phyloP scores from a whole-genome alignment of 2,329 filamentous ascomycete genomes.

The Biscogniauxia marginata region DNA sequence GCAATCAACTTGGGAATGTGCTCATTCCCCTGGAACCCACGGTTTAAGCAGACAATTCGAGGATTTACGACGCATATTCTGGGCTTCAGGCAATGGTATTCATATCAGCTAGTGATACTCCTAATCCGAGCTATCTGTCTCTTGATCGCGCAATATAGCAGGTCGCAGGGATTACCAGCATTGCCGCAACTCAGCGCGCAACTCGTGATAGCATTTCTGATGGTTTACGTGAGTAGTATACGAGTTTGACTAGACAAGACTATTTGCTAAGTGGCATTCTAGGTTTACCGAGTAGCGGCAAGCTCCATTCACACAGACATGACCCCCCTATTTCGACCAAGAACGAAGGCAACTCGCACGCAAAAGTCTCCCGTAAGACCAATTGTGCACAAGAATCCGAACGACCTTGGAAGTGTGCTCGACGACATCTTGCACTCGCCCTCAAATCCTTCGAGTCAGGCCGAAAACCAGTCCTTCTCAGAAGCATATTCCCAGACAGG shows the following conservation, averaged over 20 bases:
- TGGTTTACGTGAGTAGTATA: slow-evolving; percentile 50
- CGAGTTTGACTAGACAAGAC: neutral
- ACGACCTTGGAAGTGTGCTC: slow-evolving; percentile 26
- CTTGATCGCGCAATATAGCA: slow-evolving; percentile 40
- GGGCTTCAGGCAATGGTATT: slow-evolving; percentile 65
- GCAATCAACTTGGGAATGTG: slow-evolving; percentile 49
- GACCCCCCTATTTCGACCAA: slow-evolving; percentile 49
- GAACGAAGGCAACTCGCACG: slow-evolving; percentile 21
- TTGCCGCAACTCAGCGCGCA: slow-evolving; percentile 53
- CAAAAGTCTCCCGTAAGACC: slow-evolving; percentile 19
- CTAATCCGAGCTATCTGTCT: slow-evolving; percentile 52
- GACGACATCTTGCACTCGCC: slow-evolving; percentile 28
- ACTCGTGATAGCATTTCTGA: slow-evolving; percentile 50
- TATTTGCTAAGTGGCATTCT: slow-evolving; percentile 20
- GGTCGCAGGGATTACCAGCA: slow-evolving; percentile 36
- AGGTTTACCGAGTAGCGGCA: slow-evolving; percentile 47
- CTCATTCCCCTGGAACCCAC: slow-evolving; percentile 68
- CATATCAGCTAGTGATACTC: slow-evolving; percentile 60
- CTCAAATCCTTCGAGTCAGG: neutral
- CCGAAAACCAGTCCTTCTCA: neutral
- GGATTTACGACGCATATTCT: slow-evolving; percentile 59
- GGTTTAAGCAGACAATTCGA: slow-evolving; percentile 57
- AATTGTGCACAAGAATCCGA: slow-evolving; percentile 35
- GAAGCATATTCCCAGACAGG: slow-evolving; percentile 1
- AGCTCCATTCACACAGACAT: slow-evolving; percentile 55